Evolutionary conservation across 805 yeast species (phyloP), one percentile per base, ranked within the genome.

Genomic region (Schizosaccharomyces cryophilus): DNA sequence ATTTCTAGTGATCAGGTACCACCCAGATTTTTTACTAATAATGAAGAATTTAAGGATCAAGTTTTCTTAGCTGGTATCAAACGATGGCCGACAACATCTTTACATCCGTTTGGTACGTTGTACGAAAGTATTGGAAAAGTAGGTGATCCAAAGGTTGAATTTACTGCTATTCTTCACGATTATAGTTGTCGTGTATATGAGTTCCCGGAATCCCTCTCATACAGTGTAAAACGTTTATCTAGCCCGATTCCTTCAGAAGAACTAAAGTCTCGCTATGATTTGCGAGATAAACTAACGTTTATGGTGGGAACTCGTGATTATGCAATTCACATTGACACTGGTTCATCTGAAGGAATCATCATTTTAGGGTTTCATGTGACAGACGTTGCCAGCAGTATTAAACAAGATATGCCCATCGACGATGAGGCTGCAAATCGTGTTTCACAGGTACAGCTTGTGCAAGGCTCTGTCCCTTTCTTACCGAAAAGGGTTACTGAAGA

Each of bases 31-130:
- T 90, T 93, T 55, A 95, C 88, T 66, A 88, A 87, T 66, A 95
- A 88, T 65, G 94, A 85, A 62, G 77, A 77, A 60, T 93, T 93
- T 67, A 77, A 85, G 0, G 81, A 86, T 69, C 85, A 83, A 67
- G 74, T 89, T 60, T 93, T 90, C 69, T 90, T 93, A 64, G 96
- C 97, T 0, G 84, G 95, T 1, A 90, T 93, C 68, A 93, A 93
- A 71, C 83, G 98, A 72, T 93, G 98, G 98, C 98, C 98, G 68
- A 93, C 93, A 71, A 93, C 98, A 9, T 90, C 97, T 0, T 78
- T 93, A 71, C 98, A 93, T 75, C 98, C 98, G 4, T 93, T 93
- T 69, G 98, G 98, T 66, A 88, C 95, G 31, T 75, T 93, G 62
- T 83, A 90, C 31, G 85, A 89, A 58, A 86, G 85, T 66, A 75